These are phyloP conservation scores for Paraphoma chrysanthemicola DNA, from an alignment of 2,329 filamentous ascomycete genomes.

Conservation along the genomic window DNA sequence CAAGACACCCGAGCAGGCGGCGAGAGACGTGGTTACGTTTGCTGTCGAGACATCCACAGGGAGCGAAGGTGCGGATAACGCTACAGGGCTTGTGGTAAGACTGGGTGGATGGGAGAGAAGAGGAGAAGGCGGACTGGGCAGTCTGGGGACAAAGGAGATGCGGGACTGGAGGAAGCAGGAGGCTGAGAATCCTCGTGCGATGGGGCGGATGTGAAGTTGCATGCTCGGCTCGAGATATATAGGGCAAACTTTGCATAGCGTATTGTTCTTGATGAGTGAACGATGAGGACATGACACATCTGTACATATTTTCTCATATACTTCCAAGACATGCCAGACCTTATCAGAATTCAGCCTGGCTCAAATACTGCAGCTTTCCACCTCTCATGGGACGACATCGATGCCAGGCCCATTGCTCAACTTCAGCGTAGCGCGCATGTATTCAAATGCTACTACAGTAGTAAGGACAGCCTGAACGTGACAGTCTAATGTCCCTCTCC, in stretches of 20 bases:
- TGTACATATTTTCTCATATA: background rate
- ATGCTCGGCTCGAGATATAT: background rate
- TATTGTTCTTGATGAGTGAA: background rate
- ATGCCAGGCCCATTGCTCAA: too few relatives aligned
- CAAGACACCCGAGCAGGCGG: slow-evolving; percentile 85
- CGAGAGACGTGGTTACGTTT: slow-evolving; percentile 80
- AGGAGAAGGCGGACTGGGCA: slow-evolving; percentile 85
- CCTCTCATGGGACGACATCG: too few relatives aligned
- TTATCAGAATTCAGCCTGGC: too few relatives aligned
- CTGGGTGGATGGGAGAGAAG: slow-evolving; percentile 72
- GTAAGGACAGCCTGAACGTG: background rate
- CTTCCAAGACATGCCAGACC: too few relatives aligned
- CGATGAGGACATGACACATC: background rate
- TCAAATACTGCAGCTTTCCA: too few relatives aligned
- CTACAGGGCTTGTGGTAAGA: slow-evolving; percentile 68
- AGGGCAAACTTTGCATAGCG: background rate
- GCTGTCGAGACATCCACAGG: slow-evolving; percentile 79
- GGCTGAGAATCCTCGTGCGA: slow-evolving; percentile 79
- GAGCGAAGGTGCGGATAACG: slow-evolving; percentile 62
- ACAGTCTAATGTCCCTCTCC: too few relatives aligned
- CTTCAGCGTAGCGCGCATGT: too few relatives aligned
- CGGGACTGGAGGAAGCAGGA: slow-evolving; percentile 83
- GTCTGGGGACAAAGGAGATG: slow-evolving; percentile 89
- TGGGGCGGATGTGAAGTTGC: slow-evolving; percentile 61
- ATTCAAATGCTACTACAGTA: too few relatives aligned